Percentiles rank a stretch among this genome's conserved stretches.
Conservation (phyloP, 257 asterid species). For the Jacaranda mimosifolia region DNA sequence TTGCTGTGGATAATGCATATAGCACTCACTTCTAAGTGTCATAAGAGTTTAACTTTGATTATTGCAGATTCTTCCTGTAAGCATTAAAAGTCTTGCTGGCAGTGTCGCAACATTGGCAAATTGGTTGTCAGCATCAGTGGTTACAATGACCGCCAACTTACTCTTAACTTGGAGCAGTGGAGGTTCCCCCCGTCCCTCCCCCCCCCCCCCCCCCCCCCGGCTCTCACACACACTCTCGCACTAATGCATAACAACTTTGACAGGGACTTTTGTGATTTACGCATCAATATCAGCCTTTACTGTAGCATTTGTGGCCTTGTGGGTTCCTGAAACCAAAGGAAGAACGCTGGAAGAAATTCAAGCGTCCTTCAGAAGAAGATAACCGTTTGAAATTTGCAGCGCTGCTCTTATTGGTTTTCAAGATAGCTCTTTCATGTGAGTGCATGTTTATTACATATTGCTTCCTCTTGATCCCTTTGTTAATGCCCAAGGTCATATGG, state of each 20-base stretch:
- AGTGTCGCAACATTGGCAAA: conserved; percentile 89
- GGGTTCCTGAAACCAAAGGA: conserved; percentile 97
- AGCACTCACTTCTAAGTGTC: not conserved
- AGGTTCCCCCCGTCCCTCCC: conserved; percentile 48
- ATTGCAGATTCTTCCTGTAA: conserved; percentile 88
- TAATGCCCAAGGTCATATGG: not conserved
- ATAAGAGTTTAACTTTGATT: not conserved
- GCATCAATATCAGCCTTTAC: conserved; percentile 67
- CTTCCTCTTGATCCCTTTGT: conserved; percentile 10
- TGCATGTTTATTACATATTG: conserved; percentile 2
- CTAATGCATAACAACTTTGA: conserved; percentile 15
- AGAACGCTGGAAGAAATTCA: conserved; percentile 88
- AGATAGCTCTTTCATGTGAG: not conserved
- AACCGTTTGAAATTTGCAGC: not conserved
- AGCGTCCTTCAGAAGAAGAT: conserved; percentile 60
- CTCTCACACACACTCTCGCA: not conserved
- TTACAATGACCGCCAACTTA: conserved; percentile 84
- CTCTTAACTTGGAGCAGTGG: conserved; percentile 89
- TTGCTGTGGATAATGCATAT: not conserved
- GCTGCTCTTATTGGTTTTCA: conserved; percentile 1
- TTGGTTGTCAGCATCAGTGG: conserved; percentile 80
- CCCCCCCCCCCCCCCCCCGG: not conserved
- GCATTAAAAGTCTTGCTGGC: conserved; percentile 90
- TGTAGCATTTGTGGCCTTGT: conserved; percentile 58
- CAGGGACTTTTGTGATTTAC: conserved; percentile 83